Base-by-base conservation (phyloP, 768 basidiomycete genomes). In the Ramaria rubella region DNA sequence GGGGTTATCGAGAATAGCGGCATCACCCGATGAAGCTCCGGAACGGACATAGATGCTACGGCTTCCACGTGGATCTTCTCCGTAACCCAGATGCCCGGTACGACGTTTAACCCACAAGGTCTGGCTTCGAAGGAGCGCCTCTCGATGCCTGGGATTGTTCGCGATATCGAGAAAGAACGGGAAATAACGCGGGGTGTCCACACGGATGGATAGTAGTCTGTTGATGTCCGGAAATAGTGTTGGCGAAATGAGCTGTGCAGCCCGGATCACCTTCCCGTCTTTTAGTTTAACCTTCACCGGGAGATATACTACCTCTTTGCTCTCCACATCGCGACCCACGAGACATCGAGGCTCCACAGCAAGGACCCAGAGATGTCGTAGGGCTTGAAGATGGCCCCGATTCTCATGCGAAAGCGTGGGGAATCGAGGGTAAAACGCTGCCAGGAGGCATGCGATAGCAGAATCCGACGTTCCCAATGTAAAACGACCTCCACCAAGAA, bases 171-270 rank as follows among this genome's bases (percentile, higher is more conserved):
- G 79, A 58, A 85, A 83, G 70, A 94, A 88, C 0, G 94, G 87
- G 90, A 92, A 96, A 69, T 99, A 98, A 5, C 96, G 83, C 15
- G 93, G 94, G 0, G 91, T 96, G 64, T 97, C 94, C 23, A 94
- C 85, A 45, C 87, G 78, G 62, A 99, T 86, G 4, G 89, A 86
- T 45, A 83, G 72, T 14, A 98, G 75, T 57, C 80, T 83, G 65
- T 89, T 84, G 60, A 97, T 80, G 60, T 94, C 88, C 0, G 94
- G 93, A 59, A 96, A 87, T 4, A 98, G 78, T 0, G 95, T 95
- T 0, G 96, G 96, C 0, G 93, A 89, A 55, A 94, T 92, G 46
- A 96, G 75, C 61, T 88, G 86, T 1, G 86, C 83, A 14, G 82
- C 79, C n/a, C 83, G 82, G 12, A 74, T 70, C 23, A 78, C 78